Evolutionary conservation across 208 protist genomes (phyloP).

Genomic region (Leishmania turanica): DNA sequence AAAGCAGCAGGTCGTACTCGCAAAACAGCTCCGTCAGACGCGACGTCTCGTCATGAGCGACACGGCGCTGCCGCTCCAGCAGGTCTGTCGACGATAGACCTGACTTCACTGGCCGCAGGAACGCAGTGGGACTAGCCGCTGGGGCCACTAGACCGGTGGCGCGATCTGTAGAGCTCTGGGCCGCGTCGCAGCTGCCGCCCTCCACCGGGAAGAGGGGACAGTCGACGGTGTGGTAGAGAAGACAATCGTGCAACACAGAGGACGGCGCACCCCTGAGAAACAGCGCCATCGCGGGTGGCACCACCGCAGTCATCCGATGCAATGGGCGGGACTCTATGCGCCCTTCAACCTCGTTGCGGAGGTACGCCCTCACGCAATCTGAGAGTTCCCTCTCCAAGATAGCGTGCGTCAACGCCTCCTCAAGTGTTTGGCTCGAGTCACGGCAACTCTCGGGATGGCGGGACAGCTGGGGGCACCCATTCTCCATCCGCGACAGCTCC

Average conservation of each 20-base stretch:
- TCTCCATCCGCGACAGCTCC: slow-evolving; percentile 29
- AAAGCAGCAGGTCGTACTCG: slow-evolving; percentile 32
- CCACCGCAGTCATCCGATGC: slow-evolving; percentile 37
- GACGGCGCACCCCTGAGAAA: slow-evolving; percentile 29
- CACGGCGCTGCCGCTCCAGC: neutral
- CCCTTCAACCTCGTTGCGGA: slow-evolving; percentile 10
- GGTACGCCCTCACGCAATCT: neutral
- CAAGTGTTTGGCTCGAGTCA: neutral
- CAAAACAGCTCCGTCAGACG: slow-evolving; percentile 15
- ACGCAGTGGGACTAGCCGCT: neutral
- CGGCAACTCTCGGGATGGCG: no score
- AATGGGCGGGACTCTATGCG: slow-evolving; percentile 29
- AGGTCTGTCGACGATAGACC: neutral
- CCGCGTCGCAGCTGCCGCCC: neutral
- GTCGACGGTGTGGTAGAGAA: slow-evolving; percentile 45
- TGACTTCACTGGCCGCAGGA: neutral
- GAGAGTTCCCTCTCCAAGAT: slow-evolving; percentile 16
- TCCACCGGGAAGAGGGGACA: slow-evolving; percentile 26
- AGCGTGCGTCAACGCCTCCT: neutral
- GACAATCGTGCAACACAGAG: slow-evolving; percentile 27
- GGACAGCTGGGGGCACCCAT: neutral
- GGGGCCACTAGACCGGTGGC: neutral
- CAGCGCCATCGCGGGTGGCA: slow-evolving; percentile 47
- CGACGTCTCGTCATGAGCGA: slow-evolving; percentile 19
- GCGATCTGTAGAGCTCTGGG: neutral